Evolutionary conservation across 208 protist genomes (phyloP), one percentile per base, ranked within the genome.

Genomic region (Phytomonas francai): DNA sequence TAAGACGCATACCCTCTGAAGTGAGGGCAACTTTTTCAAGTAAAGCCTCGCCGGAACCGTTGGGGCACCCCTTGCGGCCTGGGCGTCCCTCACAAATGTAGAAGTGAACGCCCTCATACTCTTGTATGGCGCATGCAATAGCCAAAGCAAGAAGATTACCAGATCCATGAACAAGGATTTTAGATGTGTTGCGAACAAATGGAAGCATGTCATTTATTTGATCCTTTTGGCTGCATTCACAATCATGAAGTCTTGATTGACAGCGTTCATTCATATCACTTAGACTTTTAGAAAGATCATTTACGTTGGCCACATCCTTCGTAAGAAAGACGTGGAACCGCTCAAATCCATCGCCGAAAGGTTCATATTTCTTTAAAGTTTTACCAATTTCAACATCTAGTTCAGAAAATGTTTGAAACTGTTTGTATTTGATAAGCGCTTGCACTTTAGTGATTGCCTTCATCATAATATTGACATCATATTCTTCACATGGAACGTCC

Each of bases 181-280:
- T 67, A 11, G 87, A 92, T 7, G 81, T 87, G 67, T 73, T 84
- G 49, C 84, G 71, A 31, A 95, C 79, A 74, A 95, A 95, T 0
- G 90, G 87, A 33, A 95, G 64, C 27, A 95, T 88, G 62, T 93
- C 80, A 62, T 93, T 93, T 12, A 95, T 87, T 56, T 84, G 80
- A 68, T 93, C 84, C 30, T 91, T 89, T 71, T 89, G 80, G 63
- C 83, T 88, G 57, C 73, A 81, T 33, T 88, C 77, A 68, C 85
- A 92, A 27, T 92, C 87, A n/a, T 65, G 45, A 0, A 93, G 45
- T 0, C 76, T 63, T 45, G 74, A 70, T 28, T 88, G 72, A 45
- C 89, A 95, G 0, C 77, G 74, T 28, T 74, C 67, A 60, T 83
- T 80, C 85, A 95, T 92, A 36, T 91, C 85, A 25, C 64, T 66